These are phyloP conservation scores for Penicillium sp. DNA, from an alignment of 2,329 filamentous ascomycete species.

Conservation along the genomic window DNA sequence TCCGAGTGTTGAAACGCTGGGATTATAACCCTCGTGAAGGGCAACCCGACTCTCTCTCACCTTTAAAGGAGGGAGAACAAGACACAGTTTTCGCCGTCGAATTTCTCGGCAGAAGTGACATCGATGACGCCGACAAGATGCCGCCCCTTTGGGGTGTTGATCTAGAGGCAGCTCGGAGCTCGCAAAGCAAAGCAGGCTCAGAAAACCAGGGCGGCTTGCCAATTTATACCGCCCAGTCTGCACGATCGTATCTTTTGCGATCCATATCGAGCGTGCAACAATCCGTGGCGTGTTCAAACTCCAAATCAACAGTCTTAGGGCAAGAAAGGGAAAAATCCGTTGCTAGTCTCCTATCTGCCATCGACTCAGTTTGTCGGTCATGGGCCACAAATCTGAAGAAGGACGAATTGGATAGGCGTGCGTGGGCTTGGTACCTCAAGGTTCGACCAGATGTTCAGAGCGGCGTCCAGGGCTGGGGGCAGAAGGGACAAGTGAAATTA, in stretches of 20 bases:
- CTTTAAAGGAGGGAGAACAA: background rate
- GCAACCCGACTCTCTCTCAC: conserved; percentile 24
- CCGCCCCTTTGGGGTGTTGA: conserved; percentile 62
- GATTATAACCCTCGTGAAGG: conserved; percentile 66
- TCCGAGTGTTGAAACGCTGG: conserved; percentile 74
- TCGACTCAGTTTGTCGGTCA: conserved; percentile 72
- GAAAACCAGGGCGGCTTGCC: conserved; percentile 56
- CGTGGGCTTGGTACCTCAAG: conserved; percentile 80
- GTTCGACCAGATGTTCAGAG: conserved; percentile 74
- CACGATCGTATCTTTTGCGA: conserved; percentile 59
- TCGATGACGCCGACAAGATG: conserved; percentile 28
- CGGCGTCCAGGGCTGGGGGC: conserved; percentile 79
- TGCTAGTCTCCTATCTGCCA: conserved; percentile 66
- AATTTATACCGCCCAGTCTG: conserved; percentile 72
- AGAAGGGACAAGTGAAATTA: conserved; percentile 71
- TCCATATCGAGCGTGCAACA: conserved; percentile 38
- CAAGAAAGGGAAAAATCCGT: conserved; percentile 70
- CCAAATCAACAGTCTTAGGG: conserved; percentile 52
- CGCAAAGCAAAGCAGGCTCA: conserved; percentile 32
- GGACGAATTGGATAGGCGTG: conserved; percentile 71
- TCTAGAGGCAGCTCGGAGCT: conserved; percentile 56
- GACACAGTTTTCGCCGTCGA: conserved; percentile 9
- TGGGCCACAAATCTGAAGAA: conserved; percentile 67
- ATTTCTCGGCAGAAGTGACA: conserved; percentile 13
- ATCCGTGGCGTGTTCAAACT: conserved; percentile 39